These are phyloP conservation scores for Carex cristatella DNA, from an alignment of 176 grass and related monocot genomes.

Conservation along the genomic window DNA sequence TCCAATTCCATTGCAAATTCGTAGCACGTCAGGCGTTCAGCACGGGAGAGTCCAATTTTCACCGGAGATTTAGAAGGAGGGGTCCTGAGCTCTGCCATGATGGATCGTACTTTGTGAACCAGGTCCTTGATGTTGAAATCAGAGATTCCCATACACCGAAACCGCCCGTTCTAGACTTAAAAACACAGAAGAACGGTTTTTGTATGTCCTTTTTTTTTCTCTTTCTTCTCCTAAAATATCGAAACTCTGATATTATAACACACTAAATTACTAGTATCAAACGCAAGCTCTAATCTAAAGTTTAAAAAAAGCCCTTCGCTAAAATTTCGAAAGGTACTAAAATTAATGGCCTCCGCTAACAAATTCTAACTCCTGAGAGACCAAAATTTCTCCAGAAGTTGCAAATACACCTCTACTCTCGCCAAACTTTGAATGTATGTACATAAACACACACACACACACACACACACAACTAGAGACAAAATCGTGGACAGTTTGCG, in stretches of 20 bases:
- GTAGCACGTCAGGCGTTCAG: constrained; percentile 27
- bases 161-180: constrained; percentile 32
- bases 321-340: constrained; percentile 20
- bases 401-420: neutral
- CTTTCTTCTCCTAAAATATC: neutral
- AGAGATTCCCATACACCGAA: constrained; percentile 54
- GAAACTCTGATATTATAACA: constrained; percentile 7
- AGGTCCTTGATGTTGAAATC: constrained; percentile 49
- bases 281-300: constrained; percentile 1
- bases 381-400: constrained; percentile 34
- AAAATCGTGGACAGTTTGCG: neutral
- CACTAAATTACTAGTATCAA: neutral
- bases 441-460: constrained; percentile 10
- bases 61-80: constrained; percentile 16
- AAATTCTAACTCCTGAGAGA: constrained; percentile 22
- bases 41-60: constrained; percentile 15
- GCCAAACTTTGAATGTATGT: constrained; percentile 4
- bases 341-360: neutral
- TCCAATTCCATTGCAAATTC: constrained; percentile 23
- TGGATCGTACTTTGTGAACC: constrained; percentile 49
- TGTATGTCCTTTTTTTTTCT: neutral
- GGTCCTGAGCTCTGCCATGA: constrained; percentile 32
- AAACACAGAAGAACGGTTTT: constrained; percentile 13
- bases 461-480: neutral
- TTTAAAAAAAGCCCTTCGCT: constrained; percentile 13